Evolutionary conservation across 805 yeast genomes (phyloP).

Genomic region (Candida peoriensis): DNA sequence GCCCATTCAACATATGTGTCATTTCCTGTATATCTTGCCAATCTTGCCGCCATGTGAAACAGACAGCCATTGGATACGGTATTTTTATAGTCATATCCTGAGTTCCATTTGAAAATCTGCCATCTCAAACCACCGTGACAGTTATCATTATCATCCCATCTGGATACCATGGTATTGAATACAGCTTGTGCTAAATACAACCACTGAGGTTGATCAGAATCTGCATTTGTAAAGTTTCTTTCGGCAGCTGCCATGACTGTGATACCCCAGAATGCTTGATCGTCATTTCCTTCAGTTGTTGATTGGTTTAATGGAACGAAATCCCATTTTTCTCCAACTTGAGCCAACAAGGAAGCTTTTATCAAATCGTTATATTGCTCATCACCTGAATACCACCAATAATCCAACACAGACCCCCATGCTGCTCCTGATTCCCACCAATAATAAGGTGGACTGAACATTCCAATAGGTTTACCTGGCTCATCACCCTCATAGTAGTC

Average conservation of each 20-base stretch:
- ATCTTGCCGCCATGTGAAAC: constrained; percentile 81
- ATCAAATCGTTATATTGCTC: constrained; percentile 57
- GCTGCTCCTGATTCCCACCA: constrained; percentile 99
- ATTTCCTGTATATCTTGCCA: constrained; percentile 79
- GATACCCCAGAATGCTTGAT: constrained; percentile 96
- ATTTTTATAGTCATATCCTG: constrained; percentile 91
- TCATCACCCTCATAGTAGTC: constrained; percentile 72
- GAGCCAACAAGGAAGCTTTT: constrained; percentile 61
- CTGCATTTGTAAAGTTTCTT: constrained; percentile 72
- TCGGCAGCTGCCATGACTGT: constrained; percentile 92
- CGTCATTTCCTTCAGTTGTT: constrained; percentile 95
- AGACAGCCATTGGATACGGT: constrained; percentile 87
- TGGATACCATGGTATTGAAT: constrained; percentile 80
- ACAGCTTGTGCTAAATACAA: constrained; percentile 80
- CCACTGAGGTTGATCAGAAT: constrained; percentile 65
- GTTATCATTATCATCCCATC: constrained; percentile 76
- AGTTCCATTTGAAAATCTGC: constrained; percentile 94
- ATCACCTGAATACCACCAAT: constrained; percentile 66
- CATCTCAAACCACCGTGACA: constrained; percentile 93
- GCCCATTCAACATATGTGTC: constrained; percentile 71
- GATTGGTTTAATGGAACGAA: constrained; percentile 86
- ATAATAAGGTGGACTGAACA: constrained; percentile 86
- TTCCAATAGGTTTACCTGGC: constrained; percentile 77
- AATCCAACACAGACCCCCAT: constrained; percentile 83
- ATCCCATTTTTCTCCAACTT: constrained; percentile 68